A percentile compares a stretch with the other conserved stretches of the same genome.
Evolutionary conservation across 306 rosid species (phyloP).

Genomic region (Cercis canadensis): DNA sequence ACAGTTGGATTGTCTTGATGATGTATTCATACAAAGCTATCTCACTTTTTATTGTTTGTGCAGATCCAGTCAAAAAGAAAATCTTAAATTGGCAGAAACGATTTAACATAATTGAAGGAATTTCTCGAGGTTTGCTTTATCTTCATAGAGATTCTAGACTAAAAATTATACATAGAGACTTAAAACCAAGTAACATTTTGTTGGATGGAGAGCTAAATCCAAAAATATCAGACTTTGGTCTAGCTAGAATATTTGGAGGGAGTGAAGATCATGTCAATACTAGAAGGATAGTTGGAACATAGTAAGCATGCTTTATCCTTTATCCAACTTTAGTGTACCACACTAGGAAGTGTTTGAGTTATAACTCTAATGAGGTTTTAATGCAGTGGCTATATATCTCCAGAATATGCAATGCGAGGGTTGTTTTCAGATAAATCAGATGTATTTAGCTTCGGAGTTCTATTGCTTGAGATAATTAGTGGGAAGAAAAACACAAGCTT

Average conservation of each 20-base stretch:
- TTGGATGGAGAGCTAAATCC: not conserved
- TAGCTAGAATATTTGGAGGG: not conserved
- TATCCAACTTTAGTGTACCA: not conserved
- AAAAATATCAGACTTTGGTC: constrained; percentile 1
- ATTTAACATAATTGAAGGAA: constrained; percentile 1
- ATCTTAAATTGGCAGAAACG: not conserved
- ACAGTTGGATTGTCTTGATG: no score
- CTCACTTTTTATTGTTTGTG: not conserved
- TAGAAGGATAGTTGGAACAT: not conserved
- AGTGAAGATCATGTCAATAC: not conserved
- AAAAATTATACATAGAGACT: not conserved
- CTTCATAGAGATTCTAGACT: not conserved
- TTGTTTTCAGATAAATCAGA: constrained; percentile 7
- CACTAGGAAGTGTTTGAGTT: not conserved
- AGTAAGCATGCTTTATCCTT: not conserved
- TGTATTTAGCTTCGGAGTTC: not conserved
- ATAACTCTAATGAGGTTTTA: not conserved
- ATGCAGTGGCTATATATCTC: constrained; percentile 6
- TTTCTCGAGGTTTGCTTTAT: not conserved
- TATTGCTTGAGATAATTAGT: not conserved
- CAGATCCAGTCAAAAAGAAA: not conserved
- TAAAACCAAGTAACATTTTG: constrained; percentile 2
- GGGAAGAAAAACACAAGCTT: not conserved
- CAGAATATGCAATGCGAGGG: constrained; percentile 2
- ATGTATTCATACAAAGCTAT: no score